These are phyloP conservation scores for Aspergillus pseudonomiae DNA, from an alignment of 2,329 filamentous ascomycete species.

Conservation along the genomic window DNA sequence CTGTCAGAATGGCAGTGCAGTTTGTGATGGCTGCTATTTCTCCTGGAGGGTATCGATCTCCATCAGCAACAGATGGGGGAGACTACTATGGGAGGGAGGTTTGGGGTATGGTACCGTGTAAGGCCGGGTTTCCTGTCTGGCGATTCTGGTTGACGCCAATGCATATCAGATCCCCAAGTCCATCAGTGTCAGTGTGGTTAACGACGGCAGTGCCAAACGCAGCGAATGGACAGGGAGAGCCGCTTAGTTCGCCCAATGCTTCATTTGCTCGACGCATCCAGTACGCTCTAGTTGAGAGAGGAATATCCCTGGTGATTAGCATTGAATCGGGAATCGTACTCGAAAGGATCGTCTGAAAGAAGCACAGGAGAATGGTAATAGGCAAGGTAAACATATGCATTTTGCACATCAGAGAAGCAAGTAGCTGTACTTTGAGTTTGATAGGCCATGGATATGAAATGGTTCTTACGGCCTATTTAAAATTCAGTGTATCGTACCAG, in stretches of 20 bases:
- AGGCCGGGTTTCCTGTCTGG: neutral
- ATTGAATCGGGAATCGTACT: neutral
- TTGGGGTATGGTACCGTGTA: neutral
- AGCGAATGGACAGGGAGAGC: conserved; percentile 54
- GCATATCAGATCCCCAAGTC: conserved; percentile 23
- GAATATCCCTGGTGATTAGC: neutral
- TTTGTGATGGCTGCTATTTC: conserved; percentile 60
- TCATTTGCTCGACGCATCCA: conserved; percentile 58
- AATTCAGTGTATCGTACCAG: neutral
- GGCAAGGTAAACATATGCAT: neutral
- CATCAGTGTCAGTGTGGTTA: conserved; percentile 53
- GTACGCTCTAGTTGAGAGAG: conserved; percentile 46
- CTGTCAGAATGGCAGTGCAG: conserved; percentile 52
- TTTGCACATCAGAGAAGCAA: neutral
- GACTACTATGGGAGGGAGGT: neutral
- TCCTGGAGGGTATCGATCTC: conserved; percentile 31
- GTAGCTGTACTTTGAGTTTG: neutral
- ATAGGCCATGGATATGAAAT: neutral
- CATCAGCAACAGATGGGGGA: conserved; percentile 40
- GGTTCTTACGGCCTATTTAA: neutral
- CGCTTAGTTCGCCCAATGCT: conserved; percentile 46
- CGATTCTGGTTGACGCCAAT: neutral
- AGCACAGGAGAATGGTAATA: neutral
- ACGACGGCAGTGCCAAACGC: conserved; percentile 60
- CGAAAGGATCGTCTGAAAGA: neutral